These are phyloP conservation scores for Flammula alnicola DNA, from an alignment of 1,284 basidiomycete species.

Conservation along the genomic window DNA sequence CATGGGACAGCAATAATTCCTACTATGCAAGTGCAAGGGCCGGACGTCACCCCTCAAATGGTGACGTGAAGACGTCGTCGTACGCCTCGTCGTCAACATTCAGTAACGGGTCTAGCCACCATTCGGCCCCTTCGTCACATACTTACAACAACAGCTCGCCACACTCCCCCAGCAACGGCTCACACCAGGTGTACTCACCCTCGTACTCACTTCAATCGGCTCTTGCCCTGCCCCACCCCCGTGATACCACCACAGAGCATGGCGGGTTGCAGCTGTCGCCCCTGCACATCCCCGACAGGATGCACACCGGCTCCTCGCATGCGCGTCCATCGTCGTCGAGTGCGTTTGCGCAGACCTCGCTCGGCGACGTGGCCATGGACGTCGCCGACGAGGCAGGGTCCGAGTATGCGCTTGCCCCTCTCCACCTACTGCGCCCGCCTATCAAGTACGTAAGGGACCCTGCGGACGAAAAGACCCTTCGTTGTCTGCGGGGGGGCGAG, in stretches of 20 bases:
- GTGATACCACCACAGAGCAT: neutral
- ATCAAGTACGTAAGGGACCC: conserved; percentile 65
- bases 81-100: too few species aligned
- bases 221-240: conserved; percentile 5
- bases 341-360: neutral
- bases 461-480: conserved; percentile 64
- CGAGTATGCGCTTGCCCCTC: conserved; percentile 9
- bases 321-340: neutral
- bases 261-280: conserved; percentile 10
- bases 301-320: neutral
- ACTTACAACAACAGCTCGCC: conserved; percentile 2
- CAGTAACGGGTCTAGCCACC: too few species aligned
- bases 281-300: conserved; percentile 14
- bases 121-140: conserved; percentile 10
- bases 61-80: too few species aligned
- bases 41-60: too few species aligned
- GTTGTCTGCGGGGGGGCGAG: conserved; percentile 41
- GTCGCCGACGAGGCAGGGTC: conserved; percentile 1
- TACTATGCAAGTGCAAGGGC: too few species aligned
- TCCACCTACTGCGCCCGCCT: conserved; percentile 42
- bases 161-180: neutral
- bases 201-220: conserved; percentile 17
- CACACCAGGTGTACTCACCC: conserved; percentile 8
- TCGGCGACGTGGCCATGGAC: conserved; percentile 4
- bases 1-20: too few species aligned